These are phyloP conservation scores for Colletotrichum acutatum DNA, from an alignment of 2,329 filamentous ascomycete genomes.

Conservation along the genomic window DNA sequence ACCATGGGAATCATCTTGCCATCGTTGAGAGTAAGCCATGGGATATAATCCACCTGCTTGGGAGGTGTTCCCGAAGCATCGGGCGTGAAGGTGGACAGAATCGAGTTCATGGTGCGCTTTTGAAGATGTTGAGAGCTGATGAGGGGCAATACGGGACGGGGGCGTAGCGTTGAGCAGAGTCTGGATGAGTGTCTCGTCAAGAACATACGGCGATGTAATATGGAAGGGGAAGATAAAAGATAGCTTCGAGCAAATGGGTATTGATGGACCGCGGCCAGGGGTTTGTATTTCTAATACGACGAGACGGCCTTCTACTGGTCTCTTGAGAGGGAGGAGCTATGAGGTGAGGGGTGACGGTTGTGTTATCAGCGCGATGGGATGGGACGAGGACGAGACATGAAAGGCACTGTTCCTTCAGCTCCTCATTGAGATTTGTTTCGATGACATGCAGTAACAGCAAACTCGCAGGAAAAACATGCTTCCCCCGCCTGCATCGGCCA, in stretches of 20 bases:
- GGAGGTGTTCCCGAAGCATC: slow-evolving; percentile 51
- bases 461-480: not conserved
- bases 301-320: not conserved
- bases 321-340: not conserved
- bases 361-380: slow-evolving; percentile 7
- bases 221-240: not conserved
- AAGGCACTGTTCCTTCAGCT: not conserved
- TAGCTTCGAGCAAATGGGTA: not conserved
- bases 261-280: not conserved
- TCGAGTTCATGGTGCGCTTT: slow-evolving; percentile 54
- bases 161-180: slow-evolving; percentile 19
- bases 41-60: slow-evolving; percentile 57
- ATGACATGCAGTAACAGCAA: slow-evolving; percentile 13
- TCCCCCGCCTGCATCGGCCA: slow-evolving; percentile 1
- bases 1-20: slow-evolving; percentile 79
- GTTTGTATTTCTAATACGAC: slow-evolving; percentile 24
- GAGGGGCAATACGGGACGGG: not conserved
- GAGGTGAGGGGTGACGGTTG: not conserved
- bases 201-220: not conserved
- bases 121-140: not conserved
- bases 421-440: not conserved
- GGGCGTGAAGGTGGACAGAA: slow-evolving; percentile 50
- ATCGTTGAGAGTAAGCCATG: slow-evolving; percentile 77
- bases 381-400: not conserved
- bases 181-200: not conserved